Conservation (phyloP, 305 asterid genomes). For the Rubia balearica region DNA sequence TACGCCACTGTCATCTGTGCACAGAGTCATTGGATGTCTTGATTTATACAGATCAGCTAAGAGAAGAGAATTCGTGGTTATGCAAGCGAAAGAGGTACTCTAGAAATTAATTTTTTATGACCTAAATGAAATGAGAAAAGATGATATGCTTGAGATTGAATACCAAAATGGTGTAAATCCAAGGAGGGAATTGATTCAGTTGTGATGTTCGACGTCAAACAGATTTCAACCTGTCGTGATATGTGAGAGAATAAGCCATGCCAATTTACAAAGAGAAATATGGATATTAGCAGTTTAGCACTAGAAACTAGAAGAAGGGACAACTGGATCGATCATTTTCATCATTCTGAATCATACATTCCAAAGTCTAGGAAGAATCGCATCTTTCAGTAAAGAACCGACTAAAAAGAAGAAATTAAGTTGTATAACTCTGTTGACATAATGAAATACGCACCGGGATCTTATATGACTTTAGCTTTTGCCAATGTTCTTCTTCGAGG, state of each 20-base stretch:
- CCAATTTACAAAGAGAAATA: background rate
- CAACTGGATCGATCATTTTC: background rate
- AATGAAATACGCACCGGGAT: constrained; percentile 46
- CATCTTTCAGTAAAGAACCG: background rate
- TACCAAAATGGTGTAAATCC: constrained; percentile 92
- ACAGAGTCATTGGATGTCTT: constrained; percentile 20
- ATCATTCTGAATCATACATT: no score
- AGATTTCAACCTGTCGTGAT: constrained; percentile 72
- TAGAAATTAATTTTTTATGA: background rate
- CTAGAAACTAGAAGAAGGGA: background rate
- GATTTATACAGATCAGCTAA: constrained; percentile 21
- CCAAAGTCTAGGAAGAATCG: background rate
- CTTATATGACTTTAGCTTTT: constrained; percentile 40
- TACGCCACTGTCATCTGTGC: constrained; percentile 25
- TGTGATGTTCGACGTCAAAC: constrained; percentile 83
- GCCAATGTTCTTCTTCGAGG: constrained; percentile 64
- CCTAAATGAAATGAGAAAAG: background rate
- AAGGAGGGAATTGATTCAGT: constrained; percentile 72
- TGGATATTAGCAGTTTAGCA: background rate
- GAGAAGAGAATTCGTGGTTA: background rate
- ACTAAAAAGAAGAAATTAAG: background rate
- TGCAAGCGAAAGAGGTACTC: background rate
- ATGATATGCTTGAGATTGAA: constrained; percentile 21
- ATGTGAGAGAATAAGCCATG: background rate
- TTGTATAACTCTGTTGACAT: background rate